phyloP scores from a whole-genome alignment of 768 basidiomycete genomes.

The Chalciporus sphaerocephalus region DNA sequence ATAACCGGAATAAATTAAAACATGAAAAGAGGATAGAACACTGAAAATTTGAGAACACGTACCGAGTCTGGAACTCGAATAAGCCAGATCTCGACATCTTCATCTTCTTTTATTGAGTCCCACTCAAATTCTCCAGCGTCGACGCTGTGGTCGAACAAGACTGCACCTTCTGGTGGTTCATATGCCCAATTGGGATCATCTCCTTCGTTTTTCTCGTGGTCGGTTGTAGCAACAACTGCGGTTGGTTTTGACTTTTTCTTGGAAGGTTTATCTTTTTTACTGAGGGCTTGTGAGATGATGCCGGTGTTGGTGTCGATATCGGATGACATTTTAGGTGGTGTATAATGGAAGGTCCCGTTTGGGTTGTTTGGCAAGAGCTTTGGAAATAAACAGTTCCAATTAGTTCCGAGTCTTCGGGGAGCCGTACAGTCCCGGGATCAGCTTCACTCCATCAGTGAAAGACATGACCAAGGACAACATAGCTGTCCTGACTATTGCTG shows the following conservation, averaged over 20 bases:
- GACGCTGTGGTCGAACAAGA: conserved; percentile 41
- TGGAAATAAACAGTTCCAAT: conserved; percentile 21
- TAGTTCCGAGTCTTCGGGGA: too few species aligned
- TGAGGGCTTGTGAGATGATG: conserved; percentile 8
- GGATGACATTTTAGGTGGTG: conserved; percentile 14
- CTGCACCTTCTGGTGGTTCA: conserved; percentile 51
- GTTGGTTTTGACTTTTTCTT: conserved; percentile 7
- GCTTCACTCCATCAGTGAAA: background rate
- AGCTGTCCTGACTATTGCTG: conserved; percentile 66
- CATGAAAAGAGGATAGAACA: background rate
- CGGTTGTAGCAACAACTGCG: conserved; percentile 10
- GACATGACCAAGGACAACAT: conserved; percentile 17
- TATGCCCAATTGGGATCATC: conserved; percentile 56
- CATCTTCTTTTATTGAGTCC: conserved; percentile 53
- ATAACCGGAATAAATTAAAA: too few species aligned
- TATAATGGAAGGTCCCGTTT: conserved; percentile 5
- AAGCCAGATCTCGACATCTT: conserved; percentile 65
- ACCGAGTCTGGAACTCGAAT: conserved; percentile 67
- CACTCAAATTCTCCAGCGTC: conserved; percentile 60
- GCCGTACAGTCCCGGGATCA: too few species aligned
- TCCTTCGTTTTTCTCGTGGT: conserved; percentile 49
- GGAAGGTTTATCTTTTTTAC: conserved; percentile 11
- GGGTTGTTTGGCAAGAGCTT: conserved; percentile 28
- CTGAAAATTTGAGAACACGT: too few species aligned
- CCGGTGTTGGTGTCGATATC: conserved; percentile 10